Percentiles rank a stretch among this genome's conserved stretches.
Conservation (phyloP, 345 rosid species). For the Ceriops tagal region DNA sequence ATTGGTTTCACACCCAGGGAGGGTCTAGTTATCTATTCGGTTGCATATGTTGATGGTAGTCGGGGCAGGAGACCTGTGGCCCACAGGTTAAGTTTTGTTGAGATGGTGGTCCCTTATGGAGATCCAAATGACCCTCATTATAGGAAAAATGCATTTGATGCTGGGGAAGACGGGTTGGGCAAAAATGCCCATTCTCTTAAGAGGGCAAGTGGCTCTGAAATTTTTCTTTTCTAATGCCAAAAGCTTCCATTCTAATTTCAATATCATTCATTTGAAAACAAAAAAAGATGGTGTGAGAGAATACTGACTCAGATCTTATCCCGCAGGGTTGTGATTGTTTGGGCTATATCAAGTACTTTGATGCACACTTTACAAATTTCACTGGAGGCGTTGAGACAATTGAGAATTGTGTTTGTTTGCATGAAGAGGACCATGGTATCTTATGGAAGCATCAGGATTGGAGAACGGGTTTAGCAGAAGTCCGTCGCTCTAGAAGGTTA, state of each 20-base stretch:
- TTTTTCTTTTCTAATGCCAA: background rate
- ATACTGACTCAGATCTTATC: constrained; percentile 1
- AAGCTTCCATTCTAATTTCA: background rate
- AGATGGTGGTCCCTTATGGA: constrained; percentile 97
- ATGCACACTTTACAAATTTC: constrained; percentile 89
- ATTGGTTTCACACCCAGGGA: constrained; percentile 87
- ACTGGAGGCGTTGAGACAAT: constrained; percentile 89
- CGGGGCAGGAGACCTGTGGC: constrained; percentile 92
- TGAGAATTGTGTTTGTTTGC: constrained; percentile 91
- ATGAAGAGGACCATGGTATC: constrained; percentile 92
- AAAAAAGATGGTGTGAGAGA: background rate
- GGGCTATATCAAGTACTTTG: constrained; percentile 81
- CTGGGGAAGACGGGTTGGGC: constrained; percentile 94
- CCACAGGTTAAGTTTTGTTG: constrained; percentile 85
- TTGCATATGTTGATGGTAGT: constrained; percentile 86
- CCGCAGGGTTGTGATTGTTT: constrained; percentile 88
- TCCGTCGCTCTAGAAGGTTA: constrained; percentile 83
- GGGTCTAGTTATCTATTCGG: constrained; percentile 83
- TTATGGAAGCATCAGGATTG: constrained; percentile 98
- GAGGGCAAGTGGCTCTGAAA: constrained; percentile 40
- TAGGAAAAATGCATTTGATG: constrained; percentile 94
- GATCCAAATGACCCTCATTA: constrained; percentile 96
- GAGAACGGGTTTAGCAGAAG: constrained; percentile 98
- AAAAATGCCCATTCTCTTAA: constrained; percentile 93
- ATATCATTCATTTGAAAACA: background rate